Evolutionary conservation across 768 basidiomycete genomes (phyloP), one percentile per base, ranked within the genome.

Genomic region (Butyriboletus loyo): DNA sequence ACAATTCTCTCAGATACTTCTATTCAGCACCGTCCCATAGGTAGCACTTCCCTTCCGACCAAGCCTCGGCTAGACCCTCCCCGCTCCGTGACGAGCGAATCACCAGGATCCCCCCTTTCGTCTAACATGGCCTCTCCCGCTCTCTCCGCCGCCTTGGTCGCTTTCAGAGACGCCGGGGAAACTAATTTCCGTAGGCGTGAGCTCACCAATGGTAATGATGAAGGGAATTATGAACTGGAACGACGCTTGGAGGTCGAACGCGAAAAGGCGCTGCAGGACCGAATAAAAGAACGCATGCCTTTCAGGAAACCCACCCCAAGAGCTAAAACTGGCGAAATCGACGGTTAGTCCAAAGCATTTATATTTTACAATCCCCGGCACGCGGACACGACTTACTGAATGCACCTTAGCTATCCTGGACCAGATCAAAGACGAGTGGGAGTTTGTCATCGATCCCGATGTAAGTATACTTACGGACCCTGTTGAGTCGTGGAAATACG

Each of bases 351-450:
- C 49, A 37, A 36, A 24, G 19, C 27, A 30, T 22, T n/a, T 13
- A 40, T 55, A 35, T 27, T n/a, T 17, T 42, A 8, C 27, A 9
- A 13, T 32, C 21, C 24, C 15, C 3, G 6, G 22, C 34, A 28
- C n/a, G 35, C 30, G 19, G 21, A 19, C 27, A 24, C 14, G 34
- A 35, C 50, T 56, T 14, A 53, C 51, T 51, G 47, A 46, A 32
- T 38, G 13, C 9, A 5, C 19, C 44, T 15, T 57, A 95, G 92
- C 89, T 56, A 80, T 96, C 14, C 72, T 97, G 55, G 85, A 91
- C 57, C 84, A 91, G 68, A 89, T 97, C 58, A 85, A 81, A 64
- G 86, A 89, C 58, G 92, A 88, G 50, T 97, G 93, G 93, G 89
- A 90, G 61, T 87, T 92, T 63, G 85, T 93, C 30, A 83, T 86